Evolutionary conservation across 2,329 filamentous ascomycete genomes (phyloP), one percentile per base, ranked within the genome.

Genomic region (Trichoderma harzianum): DNA sequence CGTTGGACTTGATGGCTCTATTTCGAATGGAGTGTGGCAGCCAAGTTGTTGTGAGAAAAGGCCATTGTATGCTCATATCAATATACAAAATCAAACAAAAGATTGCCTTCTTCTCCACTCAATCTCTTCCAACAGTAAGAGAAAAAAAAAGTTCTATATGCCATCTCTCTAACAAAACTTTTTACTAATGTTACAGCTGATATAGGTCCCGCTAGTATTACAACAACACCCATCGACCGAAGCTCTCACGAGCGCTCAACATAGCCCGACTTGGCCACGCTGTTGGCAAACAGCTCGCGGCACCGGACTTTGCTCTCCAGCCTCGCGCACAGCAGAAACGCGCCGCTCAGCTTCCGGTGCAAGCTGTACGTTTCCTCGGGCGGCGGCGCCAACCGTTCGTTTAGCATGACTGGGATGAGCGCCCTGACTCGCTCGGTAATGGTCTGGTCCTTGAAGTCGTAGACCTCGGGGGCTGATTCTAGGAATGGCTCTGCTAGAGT

Each of bases 351-450:
- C 84, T 99, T 99, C 73, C 96, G 89, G 82, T 99, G 96, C 77
- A 99, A 83, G 79, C 92, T 95, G 79, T 99, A 99, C 67, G 96
- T 99, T 86, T 99, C 96, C 83, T 99, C 97, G 0, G 96, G 96
- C 28, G 97, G 96, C 28, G 96, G 95, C 18, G 93, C 90, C 24
- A 99, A 83, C 43, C 96, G 85, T 84, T 99, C 96, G 71, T 89
- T 89, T 61, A 99, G 86, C 96, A 99, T 99, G 68, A 97, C 85
- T 18, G 96, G 96, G 75, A 99, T 98, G 68, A 97, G 86, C 4
- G 86, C 88, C 77, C 95, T 91, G 71, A 99, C 95, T 58, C 97
- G 88, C 78, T 98, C 95, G 1, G 96, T 99, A 76, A 99, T 98
- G 1, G 95, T 99, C 85, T 99, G 96, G 78, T 95, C 90, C 72